Percentiles rank a stretch among this genome's conserved stretches.
Evolutionary conservation across 345 rosid species (phyloP).

Genomic region (Populus nigra): DNA sequence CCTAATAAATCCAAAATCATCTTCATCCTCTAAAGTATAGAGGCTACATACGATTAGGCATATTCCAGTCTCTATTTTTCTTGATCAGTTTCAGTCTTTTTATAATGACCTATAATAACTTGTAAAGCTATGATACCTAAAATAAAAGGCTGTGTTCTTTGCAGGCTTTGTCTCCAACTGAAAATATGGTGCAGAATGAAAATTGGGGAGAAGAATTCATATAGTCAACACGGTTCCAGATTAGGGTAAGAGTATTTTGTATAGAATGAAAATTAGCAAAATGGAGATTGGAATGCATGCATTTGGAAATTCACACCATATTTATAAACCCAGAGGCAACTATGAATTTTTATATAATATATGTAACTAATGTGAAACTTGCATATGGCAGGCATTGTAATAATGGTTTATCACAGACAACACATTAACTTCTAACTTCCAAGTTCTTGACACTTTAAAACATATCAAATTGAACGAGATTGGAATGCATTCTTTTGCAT

Average conservation of each 20-base stretch:
- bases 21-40: background rate
- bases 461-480: conserved; percentile 1
- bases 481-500: conserved; percentile 19
- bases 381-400: background rate
- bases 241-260: background rate
- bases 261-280: no score
- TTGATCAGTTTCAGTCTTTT: background rate
- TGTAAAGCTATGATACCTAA: background rate
- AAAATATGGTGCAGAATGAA: background rate
- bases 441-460: background rate
- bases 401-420: background rate
- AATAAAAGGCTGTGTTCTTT: background rate
- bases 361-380: background rate
- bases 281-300: background rate
- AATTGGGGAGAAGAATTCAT: background rate
- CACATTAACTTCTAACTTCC: background rate
- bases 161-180: background rate
- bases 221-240: background rate
- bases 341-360: background rate
- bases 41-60: background rate
- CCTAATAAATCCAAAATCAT: background rate
- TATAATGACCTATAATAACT: background rate
- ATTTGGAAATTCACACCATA: background rate
- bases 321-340: background rate
- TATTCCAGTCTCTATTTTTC: background rate